Base-by-base conservation (phyloP, 768 basidiomycete species). In the Sarcodon aspratus region DNA sequence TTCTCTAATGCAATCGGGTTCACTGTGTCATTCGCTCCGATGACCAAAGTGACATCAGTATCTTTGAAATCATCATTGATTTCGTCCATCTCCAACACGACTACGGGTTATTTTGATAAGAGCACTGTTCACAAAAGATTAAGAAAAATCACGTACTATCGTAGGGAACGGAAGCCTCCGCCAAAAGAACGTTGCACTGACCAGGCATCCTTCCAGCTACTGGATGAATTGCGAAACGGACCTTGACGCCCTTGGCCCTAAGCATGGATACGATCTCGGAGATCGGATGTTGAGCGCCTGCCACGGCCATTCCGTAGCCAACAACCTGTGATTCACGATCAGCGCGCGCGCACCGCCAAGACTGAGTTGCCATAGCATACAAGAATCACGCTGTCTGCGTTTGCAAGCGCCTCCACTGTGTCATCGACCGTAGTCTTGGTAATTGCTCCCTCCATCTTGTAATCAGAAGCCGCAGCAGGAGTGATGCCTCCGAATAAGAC, bases 181-280 rank as follows among this genome's bases (percentile, higher is more conserved):
- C 90, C 6, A 93, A 69, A 43, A 93, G 73, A n/a, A 93, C 88
- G 57, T 93, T 93, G 61, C 88, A 90, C 66, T 93, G 86, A 38
- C 90, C 90, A 10, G 90, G 90, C 90, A 93, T 93, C 43, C 90
- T 51, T 47, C 90, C 90, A 37, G 90, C 90, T 11, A 93, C 90
- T 9, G 90, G 90, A 58, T 93, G 90, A 48, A 89, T 89, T 9
- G 85, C 86, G 59, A 89, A 89, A 65, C 86, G 79, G 38, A 90
- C 86, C 45, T 80, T 87, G 57, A 90, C 71, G 10, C 78, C 87
- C 58, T 80, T 87, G 7, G 80, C 70, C 44, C 82, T 71, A 36
- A 92, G 71, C 65, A 84, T 75, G 0, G 76, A 69, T 15, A 81
- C 80, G 37, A 93, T 88, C 55, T 92, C 90, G 6, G 74, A 71